Conservation (phyloP, 345 rosid genomes). For the Cardiospermum halicacabum region DNA sequence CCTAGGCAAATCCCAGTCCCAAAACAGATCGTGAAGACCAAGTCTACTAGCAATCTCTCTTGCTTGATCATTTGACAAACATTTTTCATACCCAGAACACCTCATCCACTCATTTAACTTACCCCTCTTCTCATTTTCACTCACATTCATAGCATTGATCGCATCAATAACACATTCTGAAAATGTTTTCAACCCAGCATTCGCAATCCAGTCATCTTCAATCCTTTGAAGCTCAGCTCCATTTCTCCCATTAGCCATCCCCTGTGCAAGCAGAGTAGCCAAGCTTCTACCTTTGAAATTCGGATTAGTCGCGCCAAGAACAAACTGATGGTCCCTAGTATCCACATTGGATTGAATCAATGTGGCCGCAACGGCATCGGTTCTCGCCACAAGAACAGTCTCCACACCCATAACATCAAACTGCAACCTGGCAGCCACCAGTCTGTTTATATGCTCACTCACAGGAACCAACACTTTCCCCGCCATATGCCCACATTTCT, state of each 20-base stretch:
- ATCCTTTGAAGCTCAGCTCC: conserved; percentile 75
- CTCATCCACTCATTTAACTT: conserved; percentile 65
- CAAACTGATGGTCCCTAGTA: conserved; percentile 85
- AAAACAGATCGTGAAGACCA: conserved; percentile 74
- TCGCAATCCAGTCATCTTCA: conserved; percentile 78
- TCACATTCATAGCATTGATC: conserved; percentile 49
- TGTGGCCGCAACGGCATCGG: conserved; percentile 82
- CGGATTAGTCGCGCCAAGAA: conserved; percentile 84
- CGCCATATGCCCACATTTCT: conserved; percentile 97
- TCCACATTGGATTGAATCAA: conserved; percentile 86
- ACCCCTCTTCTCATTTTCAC: conserved; percentile 57
- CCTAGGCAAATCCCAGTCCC: conserved; percentile 98
- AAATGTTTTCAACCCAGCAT: conserved; percentile 77
- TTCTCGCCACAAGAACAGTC: conserved; percentile 88
- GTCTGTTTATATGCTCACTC: conserved; percentile 85
- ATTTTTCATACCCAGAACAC: conserved; percentile 61
- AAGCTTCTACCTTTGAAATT: conserved; percentile 55
- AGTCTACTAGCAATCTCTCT: conserved; percentile 64
- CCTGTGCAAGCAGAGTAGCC: conserved; percentile 66
- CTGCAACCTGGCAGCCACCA: conserved; percentile 91
- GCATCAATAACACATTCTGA: conserved; percentile 60
- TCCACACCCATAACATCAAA: conserved; percentile 94
- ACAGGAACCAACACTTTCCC: conserved; percentile 92
- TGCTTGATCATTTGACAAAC: conserved; percentile 64
- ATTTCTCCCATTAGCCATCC: conserved; percentile 66